phyloP scores from a whole-genome alignment of 441 rosid species.

The Capsella rubella region DNA sequence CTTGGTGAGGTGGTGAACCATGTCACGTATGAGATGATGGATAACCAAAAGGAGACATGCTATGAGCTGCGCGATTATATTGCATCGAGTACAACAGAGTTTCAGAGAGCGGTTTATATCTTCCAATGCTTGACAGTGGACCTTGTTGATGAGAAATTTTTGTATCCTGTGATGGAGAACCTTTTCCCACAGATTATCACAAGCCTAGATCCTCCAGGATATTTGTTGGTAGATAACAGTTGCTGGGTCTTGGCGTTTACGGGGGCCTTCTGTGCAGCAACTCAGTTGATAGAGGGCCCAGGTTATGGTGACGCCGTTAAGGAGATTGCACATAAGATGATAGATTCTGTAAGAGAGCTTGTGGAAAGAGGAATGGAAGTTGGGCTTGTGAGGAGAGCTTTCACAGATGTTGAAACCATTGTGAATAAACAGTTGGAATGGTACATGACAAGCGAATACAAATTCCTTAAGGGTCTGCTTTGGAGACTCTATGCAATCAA shows the following conservation, averaged over 20 bases:
- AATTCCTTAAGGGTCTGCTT: conserved; percentile 5
- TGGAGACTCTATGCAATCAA: background rate
- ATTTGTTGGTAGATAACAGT: conserved; percentile 7
- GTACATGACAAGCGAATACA: conserved; percentile 7
- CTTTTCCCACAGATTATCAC: conserved; percentile 12
- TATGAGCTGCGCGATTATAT: conserved; percentile 12
- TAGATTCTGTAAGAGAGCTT: conserved; percentile 10
- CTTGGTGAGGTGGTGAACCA: conserved; percentile 24
- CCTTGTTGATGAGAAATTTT: background rate
- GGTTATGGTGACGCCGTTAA: background rate
- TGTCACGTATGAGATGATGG: background rate
- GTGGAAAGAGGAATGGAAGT: conserved; percentile 29
- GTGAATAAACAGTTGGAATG: conserved; percentile 8
- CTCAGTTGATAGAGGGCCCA: background rate
- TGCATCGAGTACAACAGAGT: background rate
- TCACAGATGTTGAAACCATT: conserved; percentile 12
- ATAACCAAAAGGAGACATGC: background rate
- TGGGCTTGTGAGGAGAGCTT: conserved; percentile 31
- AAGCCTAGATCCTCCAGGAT: conserved; percentile 14
- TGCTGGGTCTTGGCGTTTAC: conserved; percentile 7
- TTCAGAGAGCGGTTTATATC: conserved; percentile 18
- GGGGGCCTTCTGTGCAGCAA: background rate
- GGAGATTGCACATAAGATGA: background rate
- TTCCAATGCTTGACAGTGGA: conserved; percentile 26
- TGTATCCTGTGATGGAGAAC: background rate